Evolutionary conservation across 148 eudicot genomes (phyloP).

Genomic region (Beta vulgaris): DNA sequence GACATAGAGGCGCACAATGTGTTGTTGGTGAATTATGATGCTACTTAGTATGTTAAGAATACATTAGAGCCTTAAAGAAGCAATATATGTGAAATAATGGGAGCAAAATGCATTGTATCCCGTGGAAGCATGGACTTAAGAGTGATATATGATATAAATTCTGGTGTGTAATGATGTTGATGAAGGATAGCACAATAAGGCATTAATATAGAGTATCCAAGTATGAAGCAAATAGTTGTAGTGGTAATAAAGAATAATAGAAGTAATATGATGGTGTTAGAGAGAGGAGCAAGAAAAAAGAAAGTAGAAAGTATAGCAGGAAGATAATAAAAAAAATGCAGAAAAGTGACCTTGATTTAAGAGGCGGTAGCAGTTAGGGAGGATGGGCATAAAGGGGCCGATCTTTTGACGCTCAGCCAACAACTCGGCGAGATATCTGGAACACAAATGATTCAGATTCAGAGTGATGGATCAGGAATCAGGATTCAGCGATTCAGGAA

Average conservation of each 20-base stretch:
- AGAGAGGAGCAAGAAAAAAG: no score
- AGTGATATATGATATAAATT: not conserved
- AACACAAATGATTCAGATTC: no score
- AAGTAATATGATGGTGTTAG: no score
- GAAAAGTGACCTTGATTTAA: constrained; percentile 85
- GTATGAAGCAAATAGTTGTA: no score
- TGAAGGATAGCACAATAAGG: not conserved
- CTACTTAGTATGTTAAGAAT: not conserved
- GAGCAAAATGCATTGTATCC: not conserved
- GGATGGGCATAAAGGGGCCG: constrained; percentile 75
- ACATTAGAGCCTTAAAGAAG: not conserved
- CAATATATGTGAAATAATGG: not conserved
- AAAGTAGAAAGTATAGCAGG: no score
- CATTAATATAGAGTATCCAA: no score
- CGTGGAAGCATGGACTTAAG: not conserved
- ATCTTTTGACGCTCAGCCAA: constrained; percentile 82
- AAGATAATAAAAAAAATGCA: no score
- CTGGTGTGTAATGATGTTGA: no score
- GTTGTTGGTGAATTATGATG: not conserved
- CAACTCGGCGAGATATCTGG: constrained; percentile 83
- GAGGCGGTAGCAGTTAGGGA: constrained; percentile 67
- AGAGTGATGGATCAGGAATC: no score
- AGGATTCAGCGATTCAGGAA: no score
- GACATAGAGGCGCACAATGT: not conserved
- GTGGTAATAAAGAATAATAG: no score